Percentiles rank a stretch among this genome's conserved stretches.
Evolutionary conservation across 1,284 basidiomycete genomes (phyloP).

Genomic region (Naganishia cerealis): DNA sequence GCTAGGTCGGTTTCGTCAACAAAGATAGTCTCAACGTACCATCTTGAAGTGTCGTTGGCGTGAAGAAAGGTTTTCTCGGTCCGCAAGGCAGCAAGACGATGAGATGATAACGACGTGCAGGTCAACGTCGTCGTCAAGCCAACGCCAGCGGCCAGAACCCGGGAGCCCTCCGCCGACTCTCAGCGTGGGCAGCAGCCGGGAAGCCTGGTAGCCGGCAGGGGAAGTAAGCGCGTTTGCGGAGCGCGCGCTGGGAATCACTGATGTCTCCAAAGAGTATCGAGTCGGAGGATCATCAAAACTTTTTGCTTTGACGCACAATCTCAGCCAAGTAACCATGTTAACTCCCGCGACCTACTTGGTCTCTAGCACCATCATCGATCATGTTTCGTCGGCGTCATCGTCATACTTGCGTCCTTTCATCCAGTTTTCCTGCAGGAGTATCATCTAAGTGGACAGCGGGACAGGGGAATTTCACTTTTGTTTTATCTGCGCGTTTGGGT

Average conservation of each 20-base stretch:
- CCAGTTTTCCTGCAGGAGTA: not conserved
- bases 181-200: conserved; percentile 7
- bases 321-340: no score
- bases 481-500: not conserved
- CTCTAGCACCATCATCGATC: no score
- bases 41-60: conserved; percentile 34
- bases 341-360: no score
- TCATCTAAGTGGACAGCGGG: not conserved
- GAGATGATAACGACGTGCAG: conserved; percentile 10
- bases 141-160: not conserved
- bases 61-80: conserved; percentile 26
- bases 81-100: conserved; percentile 5
- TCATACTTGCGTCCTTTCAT: not conserved
- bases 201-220: not conserved
- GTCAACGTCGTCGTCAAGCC: conserved; percentile 7
- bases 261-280: no score
- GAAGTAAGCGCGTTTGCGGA: no score
- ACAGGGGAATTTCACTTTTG: not conserved
- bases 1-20: conserved; percentile 9
- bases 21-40: conserved; percentile 30
- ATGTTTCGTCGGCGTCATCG: not conserved
- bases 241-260: no score
- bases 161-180: conserved; percentile 8
- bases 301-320: no score
- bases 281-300: no score